Evolutionary conservation across 163 green algal genomes (phyloP).

Genomic region (Chlorella variabilis): DNA sequence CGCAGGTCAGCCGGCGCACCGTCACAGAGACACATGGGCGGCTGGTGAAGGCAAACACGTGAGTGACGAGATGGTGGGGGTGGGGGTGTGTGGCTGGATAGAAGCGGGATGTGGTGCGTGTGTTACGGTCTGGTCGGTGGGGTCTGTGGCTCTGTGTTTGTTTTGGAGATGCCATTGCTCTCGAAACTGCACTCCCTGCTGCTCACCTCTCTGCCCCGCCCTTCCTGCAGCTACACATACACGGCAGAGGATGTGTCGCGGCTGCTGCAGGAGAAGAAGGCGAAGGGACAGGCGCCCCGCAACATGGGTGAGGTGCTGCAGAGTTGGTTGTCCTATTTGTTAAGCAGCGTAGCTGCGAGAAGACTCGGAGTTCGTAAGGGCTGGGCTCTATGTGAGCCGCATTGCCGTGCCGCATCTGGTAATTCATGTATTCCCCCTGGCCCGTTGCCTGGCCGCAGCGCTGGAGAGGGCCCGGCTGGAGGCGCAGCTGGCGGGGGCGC

Average conservation of each 20-base stretch:
- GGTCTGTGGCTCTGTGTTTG: too few species aligned
- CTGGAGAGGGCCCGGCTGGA: conserved; percentile 54
- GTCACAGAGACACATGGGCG: conserved; percentile 22
- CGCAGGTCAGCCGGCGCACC: conserved; percentile 39
- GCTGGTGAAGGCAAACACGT: conserved; percentile 49
- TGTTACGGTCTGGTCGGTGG: too few species aligned
- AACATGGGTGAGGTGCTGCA: conserved; percentile 39
- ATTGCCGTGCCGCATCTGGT: neutral
- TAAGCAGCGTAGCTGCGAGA: neutral
- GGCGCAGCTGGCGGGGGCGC: conserved; percentile 39
- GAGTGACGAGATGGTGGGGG: too few species aligned
- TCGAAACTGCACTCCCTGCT: too few species aligned
- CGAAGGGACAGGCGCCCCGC: conserved; percentile 29
- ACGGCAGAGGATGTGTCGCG: conserved; percentile 59
- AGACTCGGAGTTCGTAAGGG: too few species aligned
- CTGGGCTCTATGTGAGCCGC: too few species aligned
- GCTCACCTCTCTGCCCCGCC: neutral
- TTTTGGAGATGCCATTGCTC: too few species aligned
- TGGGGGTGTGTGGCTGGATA: neutral
- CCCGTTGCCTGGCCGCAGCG: conserved; percentile 14
- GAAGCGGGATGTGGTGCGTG: too few species aligned
- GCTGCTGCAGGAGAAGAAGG: conserved; percentile 58
- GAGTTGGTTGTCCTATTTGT: neutral
- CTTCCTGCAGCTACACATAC: conserved; percentile 56
- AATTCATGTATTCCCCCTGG: neutral